Percentiles rank a stretch among this genome's conserved stretches.
Conservation (phyloP, 192 early-diverging fungal species). For the Coemansia sp. region DNA sequence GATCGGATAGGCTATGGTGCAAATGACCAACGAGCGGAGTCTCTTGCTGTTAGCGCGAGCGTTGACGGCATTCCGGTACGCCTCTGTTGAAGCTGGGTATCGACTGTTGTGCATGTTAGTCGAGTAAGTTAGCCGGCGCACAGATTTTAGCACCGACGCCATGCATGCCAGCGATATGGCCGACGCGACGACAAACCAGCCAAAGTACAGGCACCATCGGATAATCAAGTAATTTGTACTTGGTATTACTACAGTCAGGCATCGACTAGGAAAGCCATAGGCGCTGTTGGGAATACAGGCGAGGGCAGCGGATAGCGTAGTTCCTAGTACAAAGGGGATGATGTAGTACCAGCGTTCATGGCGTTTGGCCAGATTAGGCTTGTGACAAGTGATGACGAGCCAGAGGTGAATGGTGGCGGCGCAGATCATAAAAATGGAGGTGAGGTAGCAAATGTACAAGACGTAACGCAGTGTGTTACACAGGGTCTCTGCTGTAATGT, state of each 20-base stretch:
- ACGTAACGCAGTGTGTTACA: slow-evolving; percentile 45
- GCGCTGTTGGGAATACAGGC: slow-evolving; percentile 41
- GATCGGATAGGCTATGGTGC: slow-evolving; percentile 44
- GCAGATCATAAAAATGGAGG: slow-evolving; percentile 48
- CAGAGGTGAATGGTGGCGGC: slow-evolving; percentile 45
- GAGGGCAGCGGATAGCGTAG: slow-evolving; percentile 23
- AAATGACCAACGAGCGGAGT: slow-evolving; percentile 43
- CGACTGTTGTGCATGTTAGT: slow-evolving; percentile 11
- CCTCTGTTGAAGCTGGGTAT: slow-evolving; percentile 30
- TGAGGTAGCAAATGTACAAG: slow-evolving; percentile 42
- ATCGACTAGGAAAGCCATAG: slow-evolving; percentile 24
- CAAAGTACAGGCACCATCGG: slow-evolving; percentile 48
- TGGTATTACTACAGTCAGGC: slow-evolving; percentile 17
- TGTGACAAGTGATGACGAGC: slow-evolving; percentile 45
- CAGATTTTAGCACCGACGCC: slow-evolving; percentile 37
- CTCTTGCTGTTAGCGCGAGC: slow-evolving; percentile 50
- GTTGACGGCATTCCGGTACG: slow-evolving; percentile 43
- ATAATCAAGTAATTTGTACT: slow-evolving; percentile 24
- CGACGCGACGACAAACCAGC: slow-evolving; percentile 48
- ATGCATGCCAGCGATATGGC: slow-evolving; percentile 42
- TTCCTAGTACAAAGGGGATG: slow-evolving; percentile 35
- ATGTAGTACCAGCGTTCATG: slow-evolving; percentile 53
- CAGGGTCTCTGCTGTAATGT: slow-evolving; percentile 16
- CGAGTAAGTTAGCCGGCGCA: slow-evolving; percentile 30
- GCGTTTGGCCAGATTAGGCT: slow-evolving; percentile 26